Base-by-base conservation (phyloP, 2,329 filamentous ascomycete species). In the Aspergillus pseudotamarii region DNA sequence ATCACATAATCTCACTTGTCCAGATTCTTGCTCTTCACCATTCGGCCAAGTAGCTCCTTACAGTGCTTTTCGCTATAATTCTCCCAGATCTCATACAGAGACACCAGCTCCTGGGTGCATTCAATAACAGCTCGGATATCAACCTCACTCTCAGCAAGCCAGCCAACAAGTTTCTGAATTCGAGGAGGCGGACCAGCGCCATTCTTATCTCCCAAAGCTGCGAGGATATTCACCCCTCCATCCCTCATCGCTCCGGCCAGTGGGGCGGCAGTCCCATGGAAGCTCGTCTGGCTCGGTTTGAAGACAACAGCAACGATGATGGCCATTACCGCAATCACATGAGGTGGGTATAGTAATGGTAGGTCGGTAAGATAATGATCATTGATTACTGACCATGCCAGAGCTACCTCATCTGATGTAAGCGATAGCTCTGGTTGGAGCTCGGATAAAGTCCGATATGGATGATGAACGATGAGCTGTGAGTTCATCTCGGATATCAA, bases 361-460 rank as follows among this genome's bases (percentile, higher is more conserved):
- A 97, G 83, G 75, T 97, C 94, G 9, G 94, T 97, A 79, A 96
- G 89, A 80, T 92, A 97, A 75, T 92, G 91, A 76, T 97, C 94
- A 79, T 97, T 97, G 75, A 97, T 89, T 64, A 97, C 88, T 1
- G 88, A 91, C 83, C 91, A 91, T 34, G 93, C 91, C 36, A 96
- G 84, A 53, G 88, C 85, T 32, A 88, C 84, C 73, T 97, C 94
- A 66, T 97, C 94, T 62, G 88, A 86, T n/a, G 86, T 87, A 50
- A 97, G 83, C 54, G 83, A 82, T 63, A 97, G 85, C 63, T 91
- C 87, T 58, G 83, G 81, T 67, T 92, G 89, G 50, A 96, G 82
- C 50, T 89, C 88, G 5, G 86, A 86, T 34, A 97, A 82, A 46
- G 90, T 93, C 59, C 93, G 91, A 78, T 97, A 97, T 0, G 94